Evolutionary conservation across 2,329 filamentous ascomycete species (phyloP).

Genomic region (Xylogone sp.): DNA sequence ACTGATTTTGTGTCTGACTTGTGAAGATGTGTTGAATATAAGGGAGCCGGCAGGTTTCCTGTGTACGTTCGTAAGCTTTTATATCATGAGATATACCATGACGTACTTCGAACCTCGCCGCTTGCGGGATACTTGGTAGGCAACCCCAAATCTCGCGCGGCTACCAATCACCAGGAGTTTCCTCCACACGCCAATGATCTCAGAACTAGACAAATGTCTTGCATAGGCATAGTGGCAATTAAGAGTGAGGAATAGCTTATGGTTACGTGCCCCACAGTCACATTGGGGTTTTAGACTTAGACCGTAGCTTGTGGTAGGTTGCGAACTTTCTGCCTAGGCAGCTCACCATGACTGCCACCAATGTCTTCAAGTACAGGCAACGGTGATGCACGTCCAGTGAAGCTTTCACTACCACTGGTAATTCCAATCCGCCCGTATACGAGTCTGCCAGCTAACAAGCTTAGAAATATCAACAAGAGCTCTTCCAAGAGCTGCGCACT

Average conservation of each 20-base stretch:
- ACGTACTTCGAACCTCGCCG: neutral
- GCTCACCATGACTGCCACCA: conserved; percentile 18
- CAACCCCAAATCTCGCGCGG: neutral
- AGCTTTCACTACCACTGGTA: conserved; percentile 75
- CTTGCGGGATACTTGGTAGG: neutral
- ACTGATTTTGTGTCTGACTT: too few species aligned
- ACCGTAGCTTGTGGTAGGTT: neutral
- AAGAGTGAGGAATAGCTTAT: too few species aligned
- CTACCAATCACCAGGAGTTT: neutral
- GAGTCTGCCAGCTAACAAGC: conserved; percentile 10
- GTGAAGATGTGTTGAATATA: neutral
- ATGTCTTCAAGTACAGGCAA: conserved; percentile 26
- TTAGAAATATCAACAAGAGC: conserved; percentile 86
- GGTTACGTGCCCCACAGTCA: neutral
- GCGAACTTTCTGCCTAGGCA: neutral
- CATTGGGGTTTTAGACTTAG: neutral
- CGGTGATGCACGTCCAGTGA: conserved; percentile 64
- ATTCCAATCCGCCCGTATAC: conserved; percentile 9
- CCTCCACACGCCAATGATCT: neutral
- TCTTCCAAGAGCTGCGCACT: conserved; percentile 84
- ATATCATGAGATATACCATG: neutral
- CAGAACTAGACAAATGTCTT: neutral
- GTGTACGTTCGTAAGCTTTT: neutral
- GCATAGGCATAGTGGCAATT: neutral
- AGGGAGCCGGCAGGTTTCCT: neutral